Base-by-base conservation (phyloP, 2,329 filamentous ascomycete species). In the Pyrenophora tritici-repentis region DNA sequence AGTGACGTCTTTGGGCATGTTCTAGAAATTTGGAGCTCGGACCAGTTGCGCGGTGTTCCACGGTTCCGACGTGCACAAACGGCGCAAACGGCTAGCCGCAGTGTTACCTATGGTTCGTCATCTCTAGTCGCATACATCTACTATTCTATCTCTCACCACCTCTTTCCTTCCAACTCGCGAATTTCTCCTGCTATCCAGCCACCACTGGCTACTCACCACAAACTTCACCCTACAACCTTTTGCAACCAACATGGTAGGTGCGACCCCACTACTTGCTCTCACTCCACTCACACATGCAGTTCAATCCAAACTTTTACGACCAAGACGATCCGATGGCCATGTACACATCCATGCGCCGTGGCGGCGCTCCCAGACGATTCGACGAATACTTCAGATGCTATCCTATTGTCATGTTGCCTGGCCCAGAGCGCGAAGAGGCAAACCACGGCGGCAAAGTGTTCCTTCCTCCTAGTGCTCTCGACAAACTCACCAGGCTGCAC, bases 331-430 rank as follows among this genome's bases (percentile, higher is more conserved):
- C 75, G 38, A 78, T 81, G 73, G 72, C 78, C 50, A 79, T 83
- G 67, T 80, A 83, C 55, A 77, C 78, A 52, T 80, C 84, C 74
- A 70, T 83, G 53, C 78, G 78, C 31, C 78, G 77, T 56, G 77
- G 75, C 42, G 74, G 77, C 24, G 72, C 73, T 66, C 80, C 76
- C 63, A 89, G 91, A 65, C 90, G 92, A 54, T 99, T 99, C 78
- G 93, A 99, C 75, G 94, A 99, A 76, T 97, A 96, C 79, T 97
- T 97, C 77, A 88, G 94, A 67, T 97, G 92, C 80, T 99, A 97
- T 70, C 94, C 94, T 36, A 84, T 97, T 66, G 86, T 88, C 65
- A 97, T 99, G 92, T 86, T 96, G 56, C 91, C 92, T 10, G 92
- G 93, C 2, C 85, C 90, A 32, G 92, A 97, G 67, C 85, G 94